These are phyloP conservation scores for Spizellomyces sp. DNA, from an alignment of 192 early-diverging fungal genomes.

Conservation along the genomic window DNA sequence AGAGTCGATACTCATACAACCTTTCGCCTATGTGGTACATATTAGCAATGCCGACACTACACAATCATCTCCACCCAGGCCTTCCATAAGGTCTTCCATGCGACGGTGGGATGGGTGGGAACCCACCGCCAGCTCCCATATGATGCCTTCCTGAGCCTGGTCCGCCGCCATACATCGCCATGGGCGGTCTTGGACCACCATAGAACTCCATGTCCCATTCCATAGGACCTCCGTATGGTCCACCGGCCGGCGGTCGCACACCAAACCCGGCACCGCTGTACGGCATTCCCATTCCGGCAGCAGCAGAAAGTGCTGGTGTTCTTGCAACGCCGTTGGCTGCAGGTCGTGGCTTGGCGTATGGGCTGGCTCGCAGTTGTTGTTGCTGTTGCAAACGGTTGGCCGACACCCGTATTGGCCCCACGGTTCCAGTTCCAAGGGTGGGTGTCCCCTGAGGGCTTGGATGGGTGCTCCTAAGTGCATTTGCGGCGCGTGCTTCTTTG, in stretches of 20 bases:
- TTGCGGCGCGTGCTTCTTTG: conserved; percentile 33
- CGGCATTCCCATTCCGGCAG: conserved; percentile 2
- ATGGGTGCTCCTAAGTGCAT: not conserved
- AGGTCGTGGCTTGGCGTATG: not conserved
- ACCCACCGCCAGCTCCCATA: too few species aligned
- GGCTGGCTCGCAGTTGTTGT: not conserved
- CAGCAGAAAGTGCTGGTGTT: not conserved
- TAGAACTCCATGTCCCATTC: not conserved
- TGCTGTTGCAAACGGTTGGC: not conserved
- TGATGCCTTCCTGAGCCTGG: too few species aligned
- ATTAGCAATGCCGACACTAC: too few species aligned
- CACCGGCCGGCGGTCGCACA: not conserved
- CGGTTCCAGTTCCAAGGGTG: not conserved
- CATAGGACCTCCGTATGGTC: not conserved
- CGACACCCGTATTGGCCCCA: not conserved
- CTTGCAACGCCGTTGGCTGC: not conserved
- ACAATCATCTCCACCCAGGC: too few species aligned
- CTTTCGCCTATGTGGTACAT: too few species aligned
- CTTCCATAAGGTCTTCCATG: too few species aligned
- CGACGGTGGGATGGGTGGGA: too few species aligned
- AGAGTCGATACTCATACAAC: too few species aligned
- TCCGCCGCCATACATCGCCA: not conserved
- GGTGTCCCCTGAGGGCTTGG: not conserved
- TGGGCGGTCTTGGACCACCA: not conserved
- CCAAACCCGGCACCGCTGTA: not conserved